Base-by-base conservation (phyloP, 2,329 filamentous ascomycete genomes). In the Diaporthe sp. region DNA sequence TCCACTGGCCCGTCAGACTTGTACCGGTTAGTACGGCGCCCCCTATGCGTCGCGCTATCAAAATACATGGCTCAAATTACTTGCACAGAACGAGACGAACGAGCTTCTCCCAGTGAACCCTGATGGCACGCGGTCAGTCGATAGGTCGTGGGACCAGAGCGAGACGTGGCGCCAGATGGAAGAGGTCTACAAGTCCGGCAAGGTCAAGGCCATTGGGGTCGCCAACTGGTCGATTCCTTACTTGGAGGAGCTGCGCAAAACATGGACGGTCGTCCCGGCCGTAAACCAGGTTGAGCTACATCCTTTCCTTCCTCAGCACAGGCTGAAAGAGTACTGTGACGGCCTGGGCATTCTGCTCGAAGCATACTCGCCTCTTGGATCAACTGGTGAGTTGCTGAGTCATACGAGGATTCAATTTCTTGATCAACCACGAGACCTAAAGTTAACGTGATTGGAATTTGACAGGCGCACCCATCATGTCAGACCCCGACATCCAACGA, bases 271-370 rank as follows among this genome's bases (percentile, higher is more conserved):
- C 3, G 66, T 70, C 3, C 66, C 66, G 17, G 25, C 19, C 51
- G 66, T 70, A 32, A 70, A 70, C 35, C 66, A 70, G 5, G 79
- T 84, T 59, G 83, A 84, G 75, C 74, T 81, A 2, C 83, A 84
- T 72, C 82, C 83, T n/a, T 83, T 81, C 73, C 78, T 82, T 32
- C 82, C 82, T 50, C 83, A 84, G 70, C 79, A 81, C 44, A 79
- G 81, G 30, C 78, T 84, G 44, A 78, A 80, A 51, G 75, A 82
- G 39, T 84, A 79, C 78, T 84, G 83, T 70, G 70, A 78, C 22
- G 72, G 78, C 27, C 78, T 79, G 50, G 80, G 79, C 9, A 84
- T 85, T 74, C 78, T 81, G n/a, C 79, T 83, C 17, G 80, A 82
- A 39, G 82, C 83, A 13, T 84, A 81, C 75, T 83, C 75, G 37